phyloP scores from a whole-genome alignment of 169 alveolate genomes.

The Amoebophrya sp. region DNA sequence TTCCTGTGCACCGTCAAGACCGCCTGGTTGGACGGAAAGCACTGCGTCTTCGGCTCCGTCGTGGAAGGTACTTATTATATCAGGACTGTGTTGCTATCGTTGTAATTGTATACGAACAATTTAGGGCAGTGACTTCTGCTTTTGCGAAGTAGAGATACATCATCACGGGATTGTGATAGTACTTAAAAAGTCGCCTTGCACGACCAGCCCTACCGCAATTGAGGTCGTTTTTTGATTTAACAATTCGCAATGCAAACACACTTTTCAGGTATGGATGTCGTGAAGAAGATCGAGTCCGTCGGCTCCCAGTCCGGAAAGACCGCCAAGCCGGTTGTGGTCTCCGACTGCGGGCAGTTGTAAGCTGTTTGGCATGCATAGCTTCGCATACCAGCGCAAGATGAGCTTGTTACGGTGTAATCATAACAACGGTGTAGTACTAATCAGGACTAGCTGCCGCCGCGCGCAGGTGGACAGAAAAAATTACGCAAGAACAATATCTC shows the following conservation, averaged over 20 bases:
- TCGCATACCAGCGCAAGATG: no score
- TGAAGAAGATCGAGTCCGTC: constrained; percentile 79
- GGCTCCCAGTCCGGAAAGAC: constrained; percentile 86
- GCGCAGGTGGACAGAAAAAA: no score
- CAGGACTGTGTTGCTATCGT: no score
- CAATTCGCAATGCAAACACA: neutral
- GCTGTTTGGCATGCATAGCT: no score
- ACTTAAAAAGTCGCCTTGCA: neutral
- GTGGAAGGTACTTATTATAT: constrained; percentile 59
- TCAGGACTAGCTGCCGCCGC: no score
- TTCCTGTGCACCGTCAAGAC: constrained; percentile 94
- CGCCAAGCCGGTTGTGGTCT: constrained; percentile 69
- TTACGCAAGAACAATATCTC: no score
- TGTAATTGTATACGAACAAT: no score
- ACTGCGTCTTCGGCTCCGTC: constrained; percentile 97
- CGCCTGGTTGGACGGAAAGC: constrained; percentile 95
- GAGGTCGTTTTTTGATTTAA: neutral
- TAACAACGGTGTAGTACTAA: no score
- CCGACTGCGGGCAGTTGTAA: constrained; percentile 89
- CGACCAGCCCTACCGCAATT: neutral
- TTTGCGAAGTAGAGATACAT: no score
- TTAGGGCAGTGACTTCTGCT: no score
- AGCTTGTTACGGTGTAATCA: no score
- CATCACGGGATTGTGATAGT: neutral
- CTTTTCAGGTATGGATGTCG: constrained; percentile 62